Conservation (phyloP, 768 basidiomycete species). For the Naematelia encephala region DNA sequence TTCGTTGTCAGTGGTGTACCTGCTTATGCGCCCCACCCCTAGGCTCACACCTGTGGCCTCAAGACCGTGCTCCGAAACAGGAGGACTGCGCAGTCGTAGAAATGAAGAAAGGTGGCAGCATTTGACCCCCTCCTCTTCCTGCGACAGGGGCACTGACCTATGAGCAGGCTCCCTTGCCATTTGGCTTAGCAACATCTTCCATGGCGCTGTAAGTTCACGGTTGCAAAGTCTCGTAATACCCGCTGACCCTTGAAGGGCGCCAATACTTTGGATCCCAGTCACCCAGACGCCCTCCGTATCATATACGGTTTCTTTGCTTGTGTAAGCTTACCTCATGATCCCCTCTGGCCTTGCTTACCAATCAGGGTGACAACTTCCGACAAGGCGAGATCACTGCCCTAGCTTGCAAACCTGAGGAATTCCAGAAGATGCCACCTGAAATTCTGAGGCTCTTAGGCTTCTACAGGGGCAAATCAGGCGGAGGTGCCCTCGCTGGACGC, state of each 20-base stretch:
- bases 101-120: conserved; percentile 26
- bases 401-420: conserved; percentile 18
- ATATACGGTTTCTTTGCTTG: conserved; percentile 23
- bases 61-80: conserved; percentile 18
- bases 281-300: conserved; percentile 16
- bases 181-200: conserved; percentile 26
- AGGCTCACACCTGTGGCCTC: conserved; percentile 27
- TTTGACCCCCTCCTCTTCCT: neutral
- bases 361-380: conserved; percentile 21
- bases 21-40: no score
- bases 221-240: no score
- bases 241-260: conserved; percentile 19
- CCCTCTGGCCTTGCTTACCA: neutral
- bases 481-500: conserved; percentile 13
- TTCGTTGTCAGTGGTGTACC: no score
- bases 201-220: conserved; percentile 30
- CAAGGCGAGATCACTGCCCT: conserved; percentile 24
- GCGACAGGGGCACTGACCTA: neutral
- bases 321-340: conserved; percentile 4
- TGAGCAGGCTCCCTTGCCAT: conserved; percentile 20
- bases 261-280: conserved; percentile 10
- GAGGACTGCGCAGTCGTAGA: conserved; percentile 19
- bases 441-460: conserved; percentile 17
- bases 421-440: conserved; percentile 23
- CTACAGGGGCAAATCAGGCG: conserved; percentile 16